Conservation (phyloP, 257 asterid genomes). For the Marsdenia floribunda region DNA sequence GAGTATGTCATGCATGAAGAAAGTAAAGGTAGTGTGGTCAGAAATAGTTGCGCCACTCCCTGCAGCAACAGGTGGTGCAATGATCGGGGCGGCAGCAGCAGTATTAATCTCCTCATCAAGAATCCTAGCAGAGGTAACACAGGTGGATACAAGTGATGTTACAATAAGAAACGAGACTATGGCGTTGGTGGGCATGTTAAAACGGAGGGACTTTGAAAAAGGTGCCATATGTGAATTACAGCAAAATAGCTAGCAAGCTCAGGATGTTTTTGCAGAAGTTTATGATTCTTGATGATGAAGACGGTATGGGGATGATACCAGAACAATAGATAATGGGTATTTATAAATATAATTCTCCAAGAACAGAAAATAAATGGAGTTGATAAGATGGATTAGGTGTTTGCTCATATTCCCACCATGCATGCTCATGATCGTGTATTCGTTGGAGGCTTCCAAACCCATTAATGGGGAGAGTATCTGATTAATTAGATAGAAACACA, state of each 20-base stretch:
- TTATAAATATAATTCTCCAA: conserved; percentile 17
- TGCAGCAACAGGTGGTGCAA: conserved; percentile 14
- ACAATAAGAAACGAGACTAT: conserved; percentile 20
- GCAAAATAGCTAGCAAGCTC: not conserved
- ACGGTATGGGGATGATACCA: conserved; percentile 5
- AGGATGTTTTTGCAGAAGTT: conserved; percentile 2
- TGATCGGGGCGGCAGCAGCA: conserved; percentile 13
- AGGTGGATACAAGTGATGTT: conserved; percentile 14
- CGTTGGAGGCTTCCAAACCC: conserved; percentile 14
- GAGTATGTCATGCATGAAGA: conserved; percentile 86
- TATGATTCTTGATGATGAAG: not conserved
- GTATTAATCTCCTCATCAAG: conserved; percentile 23
- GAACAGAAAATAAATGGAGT: conserved; percentile 34
- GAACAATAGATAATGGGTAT: not conserved
- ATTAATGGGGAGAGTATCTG: not conserved
- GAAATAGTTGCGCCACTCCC: conserved; percentile 4
- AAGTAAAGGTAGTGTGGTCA: conserved; percentile 45
- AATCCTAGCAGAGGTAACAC: conserved; percentile 26
- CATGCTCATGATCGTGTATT: conserved; percentile 23
- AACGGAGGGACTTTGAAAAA: not conserved
- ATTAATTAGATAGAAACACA: not conserved
- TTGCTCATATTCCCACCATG: conserved; percentile 15
- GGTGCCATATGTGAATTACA: conserved; percentile 18
- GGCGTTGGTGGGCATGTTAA: conserved; percentile 18
- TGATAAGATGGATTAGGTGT: conserved; percentile 68